These are phyloP conservation scores for Oxytropis ochrocephala DNA, from an alignment of 306 rosid genomes.

Conservation along the genomic window DNA sequence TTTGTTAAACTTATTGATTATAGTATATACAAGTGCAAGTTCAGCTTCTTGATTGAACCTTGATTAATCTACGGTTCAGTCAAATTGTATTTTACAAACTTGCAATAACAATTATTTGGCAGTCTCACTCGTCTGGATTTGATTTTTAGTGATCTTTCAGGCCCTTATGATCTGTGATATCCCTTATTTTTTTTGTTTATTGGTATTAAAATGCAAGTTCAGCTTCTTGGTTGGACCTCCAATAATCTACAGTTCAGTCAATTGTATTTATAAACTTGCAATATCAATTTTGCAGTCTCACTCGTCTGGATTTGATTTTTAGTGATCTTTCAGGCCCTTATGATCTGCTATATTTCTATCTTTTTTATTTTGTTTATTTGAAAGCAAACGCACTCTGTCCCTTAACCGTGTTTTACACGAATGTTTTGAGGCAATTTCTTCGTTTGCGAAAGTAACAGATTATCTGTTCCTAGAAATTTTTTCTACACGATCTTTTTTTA, in stretches of 20 bases:
- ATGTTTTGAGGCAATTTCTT: slow-evolving; percentile 90
- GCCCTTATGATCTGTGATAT: no score
- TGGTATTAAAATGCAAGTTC: slow-evolving; percentile 39
- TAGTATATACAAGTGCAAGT: slow-evolving; percentile 33
- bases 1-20: background rate
- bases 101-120: slow-evolving; percentile 47
- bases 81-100: slow-evolving; percentile 35
- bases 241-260: slow-evolving; percentile 29
- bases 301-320: slow-evolving; percentile 60
- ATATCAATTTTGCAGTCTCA: slow-evolving; percentile 47
- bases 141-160: slow-evolving; percentile 46
- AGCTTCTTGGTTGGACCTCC: slow-evolving; percentile 64
- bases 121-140: slow-evolving; percentile 73
- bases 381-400: slow-evolving; percentile 92
- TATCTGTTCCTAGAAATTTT: slow-evolving; percentile 30
- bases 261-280: slow-evolving; percentile 40
- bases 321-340: slow-evolving; percentile 62
- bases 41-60: slow-evolving; percentile 69
- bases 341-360: slow-evolving; percentile 38
- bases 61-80: slow-evolving; percentile 16
- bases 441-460: slow-evolving; percentile 51
- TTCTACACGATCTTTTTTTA: slow-evolving; percentile 15
- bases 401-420: slow-evolving; percentile 29
- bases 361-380: background rate
- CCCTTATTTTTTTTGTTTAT: background rate